Evolutionary conservation across 2,329 filamentous ascomycete species (phyloP).

Genomic region (Claviceps monticola): DNA sequence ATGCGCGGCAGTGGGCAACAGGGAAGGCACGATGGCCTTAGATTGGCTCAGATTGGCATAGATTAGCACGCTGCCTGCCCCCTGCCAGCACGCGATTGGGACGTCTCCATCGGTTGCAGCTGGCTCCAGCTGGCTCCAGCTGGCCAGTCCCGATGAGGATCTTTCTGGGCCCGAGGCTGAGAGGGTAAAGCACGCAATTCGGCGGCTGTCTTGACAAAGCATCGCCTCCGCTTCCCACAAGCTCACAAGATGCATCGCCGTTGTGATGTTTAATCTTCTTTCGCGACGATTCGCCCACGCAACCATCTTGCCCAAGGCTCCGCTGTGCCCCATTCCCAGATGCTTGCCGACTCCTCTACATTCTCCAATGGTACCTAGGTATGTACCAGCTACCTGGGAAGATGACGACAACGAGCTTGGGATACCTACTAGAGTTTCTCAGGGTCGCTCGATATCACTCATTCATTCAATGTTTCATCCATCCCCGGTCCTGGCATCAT

Average conservation of each 20-base stretch:
- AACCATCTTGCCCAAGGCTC: background rate
- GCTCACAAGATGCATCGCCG: background rate
- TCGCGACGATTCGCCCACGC: background rate
- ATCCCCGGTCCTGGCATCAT: background rate
- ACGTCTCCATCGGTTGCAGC: background rate
- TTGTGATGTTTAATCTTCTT: background rate
- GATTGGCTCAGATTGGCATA: too few species aligned
- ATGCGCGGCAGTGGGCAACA: background rate
- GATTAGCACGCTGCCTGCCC: background rate
- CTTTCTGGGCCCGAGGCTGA: conserved; percentile 12
- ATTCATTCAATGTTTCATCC: background rate
- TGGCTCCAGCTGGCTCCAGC: background rate
- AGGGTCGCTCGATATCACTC: background rate
- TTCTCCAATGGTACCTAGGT: background rate
- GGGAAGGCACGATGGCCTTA: background rate
- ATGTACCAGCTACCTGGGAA: background rate
- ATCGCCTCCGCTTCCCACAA: background rate
- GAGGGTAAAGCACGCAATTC: conserved; percentile 20
- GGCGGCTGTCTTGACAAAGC: conserved; percentile 13
- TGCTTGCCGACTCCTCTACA: background rate
- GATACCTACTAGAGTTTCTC: background rate
- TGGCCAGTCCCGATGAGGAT: background rate
- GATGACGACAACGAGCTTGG: background rate
- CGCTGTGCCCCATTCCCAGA: background rate
- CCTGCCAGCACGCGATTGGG: conserved; percentile 6